phyloP scores from a whole-genome alignment of 306 rosid species.

The Malus sieversii region DNA sequence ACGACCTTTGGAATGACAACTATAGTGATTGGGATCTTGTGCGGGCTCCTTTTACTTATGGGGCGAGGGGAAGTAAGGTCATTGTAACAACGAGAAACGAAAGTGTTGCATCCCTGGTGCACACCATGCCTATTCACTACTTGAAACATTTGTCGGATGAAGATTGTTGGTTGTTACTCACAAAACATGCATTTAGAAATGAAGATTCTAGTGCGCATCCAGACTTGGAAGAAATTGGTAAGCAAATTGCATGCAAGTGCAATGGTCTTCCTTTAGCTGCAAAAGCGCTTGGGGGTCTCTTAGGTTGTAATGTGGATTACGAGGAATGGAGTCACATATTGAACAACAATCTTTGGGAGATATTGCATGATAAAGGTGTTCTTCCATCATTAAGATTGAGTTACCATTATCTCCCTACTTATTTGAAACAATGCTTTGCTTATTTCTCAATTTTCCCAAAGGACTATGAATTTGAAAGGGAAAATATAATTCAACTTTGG shows the following conservation, averaged over 20 bases:
- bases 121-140: background rate
- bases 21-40: background rate
- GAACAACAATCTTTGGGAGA: background rate
- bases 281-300: background rate
- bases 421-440: conserved; percentile 12
- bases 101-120: background rate
- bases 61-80: conserved; percentile 4
- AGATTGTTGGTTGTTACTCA: conserved; percentile 7
- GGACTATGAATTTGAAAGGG: background rate
- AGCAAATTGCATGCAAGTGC: conserved; percentile 13
- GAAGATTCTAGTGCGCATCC: background rate
- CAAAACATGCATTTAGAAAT: background rate
- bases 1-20: background rate
- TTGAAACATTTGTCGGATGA: background rate
- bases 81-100: conserved; percentile 4
- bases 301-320: background rate
- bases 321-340: background rate
- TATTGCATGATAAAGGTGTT: too few species aligned
- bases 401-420: conserved; percentile 6
- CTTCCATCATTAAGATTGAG: background rate
- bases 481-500: background rate
- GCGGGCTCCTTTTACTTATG: background rate
- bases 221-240: conserved; percentile 7
- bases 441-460: conserved; percentile 15
- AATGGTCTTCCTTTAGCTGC: conserved; percentile 16